A percentile compares a stretch with the other conserved stretches of the same genome.
Evolutionary conservation across 164 flowering plant genomes (phyloP).

Genomic region (Liquidambar formosana): DNA sequence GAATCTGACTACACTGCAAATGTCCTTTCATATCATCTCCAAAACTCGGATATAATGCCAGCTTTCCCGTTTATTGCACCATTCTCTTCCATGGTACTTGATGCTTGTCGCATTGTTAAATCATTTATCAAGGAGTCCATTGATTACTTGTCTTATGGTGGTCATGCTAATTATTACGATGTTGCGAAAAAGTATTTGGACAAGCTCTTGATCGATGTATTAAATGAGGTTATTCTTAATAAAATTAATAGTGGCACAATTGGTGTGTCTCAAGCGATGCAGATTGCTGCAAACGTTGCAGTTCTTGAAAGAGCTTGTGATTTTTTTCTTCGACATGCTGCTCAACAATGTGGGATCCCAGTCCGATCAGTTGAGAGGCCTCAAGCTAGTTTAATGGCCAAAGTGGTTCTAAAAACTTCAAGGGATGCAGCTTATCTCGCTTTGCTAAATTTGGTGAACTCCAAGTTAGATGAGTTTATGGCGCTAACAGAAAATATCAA

Average conservation of each 20-base stretch:
- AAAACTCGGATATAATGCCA: slow-evolving; percentile 74
- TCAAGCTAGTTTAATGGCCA: slow-evolving; percentile 61
- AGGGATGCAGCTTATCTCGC: slow-evolving; percentile 78
- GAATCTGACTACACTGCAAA: slow-evolving; percentile 74
- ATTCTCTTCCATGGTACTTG: slow-evolving; percentile 89
- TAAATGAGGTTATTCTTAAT: slow-evolving; percentile 66
- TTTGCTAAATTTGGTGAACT: slow-evolving; percentile 58
- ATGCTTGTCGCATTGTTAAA: slow-evolving; percentile 70
- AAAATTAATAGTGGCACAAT: slow-evolving; percentile 46
- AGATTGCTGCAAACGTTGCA: slow-evolving; percentile 78
- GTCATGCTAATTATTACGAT: slow-evolving; percentile 54
- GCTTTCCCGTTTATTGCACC: slow-evolving; percentile 90
- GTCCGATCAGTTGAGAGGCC: slow-evolving; percentile 59
- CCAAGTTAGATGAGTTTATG: slow-evolving; percentile 74
- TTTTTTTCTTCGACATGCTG: slow-evolving; percentile 71
- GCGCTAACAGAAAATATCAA: slow-evolving; percentile 60
- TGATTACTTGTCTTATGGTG: slow-evolving; percentile 74
- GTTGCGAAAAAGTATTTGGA: slow-evolving; percentile 72
- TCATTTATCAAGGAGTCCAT: slow-evolving; percentile 85
- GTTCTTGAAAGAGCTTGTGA: slow-evolving; percentile 85
- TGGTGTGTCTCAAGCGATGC: slow-evolving; percentile 89
- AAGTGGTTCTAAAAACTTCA: slow-evolving; percentile 74
- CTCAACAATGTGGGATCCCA: slow-evolving; percentile 79
- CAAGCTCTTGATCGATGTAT: slow-evolving; percentile 78
- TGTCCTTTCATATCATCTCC: slow-evolving; percentile 71